These are phyloP conservation scores for Kurtzmaniella quercitrusa DNA, from an alignment of 1,139 yeast genomes.

Conservation along the genomic window DNA sequence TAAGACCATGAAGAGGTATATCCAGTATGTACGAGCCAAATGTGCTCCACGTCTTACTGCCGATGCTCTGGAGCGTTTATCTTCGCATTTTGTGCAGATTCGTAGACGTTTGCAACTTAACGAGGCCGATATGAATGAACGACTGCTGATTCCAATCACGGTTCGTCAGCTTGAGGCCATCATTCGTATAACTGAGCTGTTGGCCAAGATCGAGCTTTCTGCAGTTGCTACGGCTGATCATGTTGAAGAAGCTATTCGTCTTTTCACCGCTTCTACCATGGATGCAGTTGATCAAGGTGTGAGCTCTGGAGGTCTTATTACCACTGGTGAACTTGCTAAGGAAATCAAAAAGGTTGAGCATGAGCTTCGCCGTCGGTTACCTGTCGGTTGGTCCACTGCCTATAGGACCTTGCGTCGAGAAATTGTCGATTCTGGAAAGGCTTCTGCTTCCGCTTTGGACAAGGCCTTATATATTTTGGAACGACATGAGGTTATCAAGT, in stretches of 20 bases:
- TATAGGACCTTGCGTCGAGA: conserved; percentile 80
- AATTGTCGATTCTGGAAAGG: conserved; percentile 70
- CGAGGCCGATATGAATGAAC: conserved; percentile 78
- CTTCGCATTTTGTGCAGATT: conserved; percentile 92
- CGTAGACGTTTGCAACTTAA: conserved; percentile 78
- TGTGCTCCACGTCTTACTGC: conserved; percentile 92
- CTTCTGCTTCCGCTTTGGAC: conserved; percentile 72
- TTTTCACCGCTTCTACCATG: conserved; percentile 96
- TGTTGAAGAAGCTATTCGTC: conserved; percentile 91
- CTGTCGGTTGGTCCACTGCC: conserved; percentile 95
- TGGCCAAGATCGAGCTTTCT: conserved; percentile 80
- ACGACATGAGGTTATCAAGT: conserved; percentile 79
- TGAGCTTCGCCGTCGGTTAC: conserved; percentile 84
- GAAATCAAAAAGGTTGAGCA: conserved; percentile 79
- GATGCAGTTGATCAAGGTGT: conserved; percentile 91
- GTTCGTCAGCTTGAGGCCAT: conserved; percentile 97
- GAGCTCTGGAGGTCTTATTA: conserved; percentile 33
- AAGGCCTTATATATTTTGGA: conserved; percentile 80
- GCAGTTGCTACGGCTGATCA: conserved; percentile 87
- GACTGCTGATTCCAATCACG: conserved; percentile 96
- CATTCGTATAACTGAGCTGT: conserved; percentile 89
- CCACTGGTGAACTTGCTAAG: conserved; percentile 53
- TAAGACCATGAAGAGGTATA: conserved; percentile 85
- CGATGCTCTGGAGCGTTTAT: conserved; percentile 85
- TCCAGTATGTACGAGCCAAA: conserved; percentile 81